Conservation (phyloP, 768 basidiomycete genomes). For the Suillus luteus region DNA sequence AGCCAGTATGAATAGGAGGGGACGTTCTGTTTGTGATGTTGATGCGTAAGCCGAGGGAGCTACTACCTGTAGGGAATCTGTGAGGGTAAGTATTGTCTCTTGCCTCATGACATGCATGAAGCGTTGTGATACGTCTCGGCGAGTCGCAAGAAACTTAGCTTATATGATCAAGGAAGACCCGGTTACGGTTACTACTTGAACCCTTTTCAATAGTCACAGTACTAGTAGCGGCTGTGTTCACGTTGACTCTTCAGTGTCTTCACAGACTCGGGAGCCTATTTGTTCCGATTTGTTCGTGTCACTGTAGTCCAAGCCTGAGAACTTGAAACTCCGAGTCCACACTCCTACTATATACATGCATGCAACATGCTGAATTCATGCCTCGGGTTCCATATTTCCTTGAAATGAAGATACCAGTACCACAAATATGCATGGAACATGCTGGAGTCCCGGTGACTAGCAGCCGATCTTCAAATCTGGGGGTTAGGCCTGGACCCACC, state of each 20-base stretch:
- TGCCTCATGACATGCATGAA: constrained; percentile 24
- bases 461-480: constrained; percentile 2
- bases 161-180: constrained; percentile 23
- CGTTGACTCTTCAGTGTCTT: neutral
- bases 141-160: constrained; percentile 28
- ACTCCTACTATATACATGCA: neutral
- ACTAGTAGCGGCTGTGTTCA: neutral
- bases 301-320: too few relatives aligned
- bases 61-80: constrained; percentile 20
- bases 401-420: neutral
- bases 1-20: constrained; percentile 14
- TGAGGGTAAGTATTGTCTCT: constrained; percentile 19
- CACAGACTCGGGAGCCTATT: neutral
- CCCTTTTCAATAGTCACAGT: neutral
- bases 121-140: constrained; percentile 31
- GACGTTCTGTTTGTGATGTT: constrained; percentile 22
- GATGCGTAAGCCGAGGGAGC: constrained; percentile 14
- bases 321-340: too few relatives aligned
- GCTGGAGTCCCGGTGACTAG: neutral
- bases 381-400: neutral
- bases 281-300: neutral
- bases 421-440: neutral
- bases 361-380: constrained; percentile 1
- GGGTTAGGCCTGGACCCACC: neutral
- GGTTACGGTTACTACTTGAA: constrained; percentile 7